Conservation (phyloP, 345 rosid genomes). For the Lagerstroemia speciosa region DNA sequence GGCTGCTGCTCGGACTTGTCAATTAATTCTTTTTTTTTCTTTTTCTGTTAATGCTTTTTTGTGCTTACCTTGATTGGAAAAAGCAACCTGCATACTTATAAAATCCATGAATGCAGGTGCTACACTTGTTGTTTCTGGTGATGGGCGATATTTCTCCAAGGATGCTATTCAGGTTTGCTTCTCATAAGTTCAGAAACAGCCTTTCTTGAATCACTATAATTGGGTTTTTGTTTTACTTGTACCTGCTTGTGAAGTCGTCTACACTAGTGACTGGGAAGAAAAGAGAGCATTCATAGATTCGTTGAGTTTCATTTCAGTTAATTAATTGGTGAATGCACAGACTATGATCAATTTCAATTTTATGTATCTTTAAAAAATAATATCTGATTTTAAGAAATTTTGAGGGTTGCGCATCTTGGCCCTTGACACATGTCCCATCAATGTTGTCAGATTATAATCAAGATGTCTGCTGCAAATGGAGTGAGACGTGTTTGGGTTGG, state of each 20-base stretch:
- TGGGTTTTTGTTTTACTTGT: background rate
- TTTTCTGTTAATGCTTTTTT: background rate
- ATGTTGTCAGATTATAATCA: conserved; percentile 52
- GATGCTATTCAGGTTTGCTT: conserved; percentile 83
- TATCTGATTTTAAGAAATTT: background rate
- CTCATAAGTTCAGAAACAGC: background rate
- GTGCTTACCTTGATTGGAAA: background rate
- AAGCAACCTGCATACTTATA: background rate
- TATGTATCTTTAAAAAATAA: background rate
- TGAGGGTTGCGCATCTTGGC: background rate
- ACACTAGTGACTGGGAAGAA: background rate
- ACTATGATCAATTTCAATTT: background rate
- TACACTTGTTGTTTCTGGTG: conserved; percentile 97
- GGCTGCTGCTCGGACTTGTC: background rate
- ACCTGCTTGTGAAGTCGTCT: background rate
- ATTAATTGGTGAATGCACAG: background rate
- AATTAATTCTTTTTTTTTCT: background rate
- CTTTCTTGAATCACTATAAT: background rate
- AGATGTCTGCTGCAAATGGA: conserved; percentile 97
- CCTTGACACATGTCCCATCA: background rate
- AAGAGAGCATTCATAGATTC: background rate
- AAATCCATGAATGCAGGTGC: conserved; percentile 45
- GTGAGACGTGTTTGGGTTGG: conserved; percentile 92
- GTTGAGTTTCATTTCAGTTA: background rate
- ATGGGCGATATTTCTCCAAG: conserved; percentile 92